These are phyloP conservation scores for Kazachstania bromeliacearum DNA, from an alignment of 805 yeast genomes.

Conservation along the genomic window DNA sequence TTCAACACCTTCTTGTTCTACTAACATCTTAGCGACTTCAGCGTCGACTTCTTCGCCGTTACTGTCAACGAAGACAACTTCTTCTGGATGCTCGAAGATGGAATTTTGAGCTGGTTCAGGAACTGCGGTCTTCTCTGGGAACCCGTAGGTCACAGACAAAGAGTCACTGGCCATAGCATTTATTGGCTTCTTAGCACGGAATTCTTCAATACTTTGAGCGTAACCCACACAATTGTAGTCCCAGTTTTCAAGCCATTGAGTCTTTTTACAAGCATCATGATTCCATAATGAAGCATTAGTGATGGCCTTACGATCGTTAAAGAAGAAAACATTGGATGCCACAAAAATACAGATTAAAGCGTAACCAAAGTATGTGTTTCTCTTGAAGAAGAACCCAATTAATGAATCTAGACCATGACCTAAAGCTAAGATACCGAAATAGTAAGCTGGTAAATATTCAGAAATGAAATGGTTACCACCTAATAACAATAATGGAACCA, in stretches of 20 bases:
- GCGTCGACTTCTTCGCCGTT: constrained; percentile 31
- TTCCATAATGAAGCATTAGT: constrained; percentile 81
- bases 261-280: constrained; percentile 46
- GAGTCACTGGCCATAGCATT: neutral
- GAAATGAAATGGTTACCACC: constrained; percentile 86
- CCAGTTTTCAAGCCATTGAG: constrained; percentile 62
- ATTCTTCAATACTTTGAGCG: constrained; percentile 23
- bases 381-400: constrained; percentile 33
- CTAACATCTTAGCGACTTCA: constrained; percentile 23
- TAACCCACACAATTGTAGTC: constrained; percentile 79
- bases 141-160: constrained; percentile 1
- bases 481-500: constrained; percentile 71
- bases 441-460: constrained; percentile 86
- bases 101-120: constrained; percentile 1
- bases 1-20: constrained; percentile 24
- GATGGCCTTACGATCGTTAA: constrained; percentile 55
- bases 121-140: constrained; percentile 2
- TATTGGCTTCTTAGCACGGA: constrained; percentile 7
- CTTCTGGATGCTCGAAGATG: constrained; percentile 18
- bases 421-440: constrained; percentile 71
- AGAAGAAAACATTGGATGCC: constrained; percentile 44
- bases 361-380: constrained; percentile 37
- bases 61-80: constrained; percentile 30
- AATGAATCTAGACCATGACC: constrained; percentile 54
- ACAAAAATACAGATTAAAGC: constrained; percentile 41